Evolutionary conservation across 2,329 filamentous ascomycete species (phyloP), one percentile per base, ranked within the genome.

Genomic region (Penicillium sp.): DNA sequence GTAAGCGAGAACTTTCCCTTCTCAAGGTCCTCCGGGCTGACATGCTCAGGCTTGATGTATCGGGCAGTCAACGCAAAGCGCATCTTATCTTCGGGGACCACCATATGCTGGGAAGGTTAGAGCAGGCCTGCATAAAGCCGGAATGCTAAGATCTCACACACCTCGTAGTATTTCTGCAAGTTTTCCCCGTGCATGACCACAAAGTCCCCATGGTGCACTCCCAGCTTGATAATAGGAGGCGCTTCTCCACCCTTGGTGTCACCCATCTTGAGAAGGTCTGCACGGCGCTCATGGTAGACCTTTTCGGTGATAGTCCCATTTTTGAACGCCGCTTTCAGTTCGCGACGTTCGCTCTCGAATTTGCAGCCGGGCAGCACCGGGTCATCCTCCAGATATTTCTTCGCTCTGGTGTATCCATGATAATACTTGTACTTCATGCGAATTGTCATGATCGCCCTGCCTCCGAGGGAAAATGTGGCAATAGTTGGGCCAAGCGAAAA

Each of bases 141-240:
- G n/a, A n/a, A n/a, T n/a, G n/a, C n/a, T n/a, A 17, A 4, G 6
- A 11, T 15, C 10, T 13, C 14, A 43, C 54, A 35, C 49, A 68
- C 66, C 60, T 81, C 77, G 25, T 73, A 76, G 46, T 72, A 80
- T 48, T 70, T 71, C 54, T 81, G 78, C 9, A 81, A 57, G 2
- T 63, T 58, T 4, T 64, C 67, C 0, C 78, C 78, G 50, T 78
- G 71, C 78, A 81, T 81, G 7, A 80, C 63, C 0, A 80, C 69
- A 14, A 80, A 57, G 51, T 80, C 78, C 0, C 78, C 78, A 56
- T 81, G 78, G 11, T 69, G 63, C 5, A 81, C 60, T 1, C 67
- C 62, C 54, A 80, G 57, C 2, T 60, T 67, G 10, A 79, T 62
- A 7, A 64, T 39, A 2, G 53, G 45, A 6, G 55, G 56, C 30